Evolutionary conservation across 306 rosid genomes (phyloP), one percentile per base, ranked within the genome.

Genomic region (Ammopiptanthus mongolicus): DNA sequence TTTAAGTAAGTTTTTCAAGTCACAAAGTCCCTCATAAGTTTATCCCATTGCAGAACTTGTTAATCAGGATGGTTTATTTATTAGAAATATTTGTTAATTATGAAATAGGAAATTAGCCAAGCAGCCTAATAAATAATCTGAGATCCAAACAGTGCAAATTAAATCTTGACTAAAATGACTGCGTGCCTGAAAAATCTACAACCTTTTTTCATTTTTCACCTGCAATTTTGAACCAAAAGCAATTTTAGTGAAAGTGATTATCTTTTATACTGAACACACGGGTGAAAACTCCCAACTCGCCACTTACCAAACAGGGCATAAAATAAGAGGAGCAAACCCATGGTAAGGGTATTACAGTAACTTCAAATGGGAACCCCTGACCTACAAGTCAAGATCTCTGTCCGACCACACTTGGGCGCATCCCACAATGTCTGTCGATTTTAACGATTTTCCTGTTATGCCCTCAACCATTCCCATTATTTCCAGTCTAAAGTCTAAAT

Each of bases 401-500:
- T 55, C 51, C 19, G 58, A 52, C 41, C 72, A 21, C 28, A 2
- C 37, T 8, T 65, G 66, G 55, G 80, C 77, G 63, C 80, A 15
- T 41, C 74, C 79, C 65, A 62, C 5, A 19, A 28, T 22, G 70
- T 13, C 33, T 70, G 76, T 65, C 71, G 13, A 39, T 17, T 58
- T 66, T 57, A 1, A 0, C 33, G 13, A n/a, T 12, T 36, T 81
- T 75, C 84, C 88, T 1, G 4, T 74, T 69, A 10, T 78, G 15
- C 68, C 88, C 86, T 57, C 56, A 64, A 11, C 47, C 3, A 8
- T 75, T 56, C 46, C 47, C 47, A 7, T 47, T 69, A 68, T 73
- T 81, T 33, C 55, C 82, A 42, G n/a, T 15, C n/a, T 28, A 19
- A 33, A 33, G 5, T 33, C 5, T 4, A 33, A 33, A 19, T 23